A percentile compares a stretch with the other conserved stretches of the same genome.
phyloP scores from a whole-genome alignment of 2,329 filamentous ascomycete genomes.

The Drechslerella stenobrocha region DNA sequence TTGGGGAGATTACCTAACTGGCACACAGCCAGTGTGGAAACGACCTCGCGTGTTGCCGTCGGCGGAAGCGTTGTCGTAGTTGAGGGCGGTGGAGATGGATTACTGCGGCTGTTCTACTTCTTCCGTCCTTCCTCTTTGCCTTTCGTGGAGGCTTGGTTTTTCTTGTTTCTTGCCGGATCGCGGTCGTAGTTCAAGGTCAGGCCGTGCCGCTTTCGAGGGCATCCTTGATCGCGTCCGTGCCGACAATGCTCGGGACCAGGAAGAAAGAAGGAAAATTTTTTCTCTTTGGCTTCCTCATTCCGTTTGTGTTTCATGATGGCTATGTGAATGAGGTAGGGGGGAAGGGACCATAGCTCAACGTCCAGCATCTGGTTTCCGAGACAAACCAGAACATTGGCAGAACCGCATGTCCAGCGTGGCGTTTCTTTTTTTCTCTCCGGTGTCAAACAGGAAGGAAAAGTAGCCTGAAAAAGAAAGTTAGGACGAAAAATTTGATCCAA shows the following conservation, averaged over 20 bases:
- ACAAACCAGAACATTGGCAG: no score
- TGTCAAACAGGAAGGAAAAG: slow-evolving; percentile 44
- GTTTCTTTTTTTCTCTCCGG: slow-evolving; percentile 14
- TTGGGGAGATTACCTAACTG: no score
- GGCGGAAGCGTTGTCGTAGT: slow-evolving; percentile 25
- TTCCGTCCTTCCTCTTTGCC: slow-evolving; percentile 5
- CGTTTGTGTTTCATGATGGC: slow-evolving; percentile 4
- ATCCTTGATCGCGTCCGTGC: slow-evolving; percentile 3
- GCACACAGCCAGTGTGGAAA: no score
- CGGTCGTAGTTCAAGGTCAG: not conserved
- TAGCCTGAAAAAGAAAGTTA: slow-evolving; percentile 38
- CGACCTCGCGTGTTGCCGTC: no score
- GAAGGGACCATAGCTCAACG: not conserved
- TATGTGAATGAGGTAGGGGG: not conserved
- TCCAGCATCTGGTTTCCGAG: no score
- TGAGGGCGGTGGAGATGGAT: no score
- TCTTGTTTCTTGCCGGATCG: not conserved
- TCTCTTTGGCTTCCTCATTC: not conserved
- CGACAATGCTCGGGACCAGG: not conserved
- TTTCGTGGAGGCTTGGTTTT: slow-evolving; percentile 2
- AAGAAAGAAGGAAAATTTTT: not conserved
- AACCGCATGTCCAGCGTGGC: not conserved
- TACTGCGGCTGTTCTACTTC: no score
- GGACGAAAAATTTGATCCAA: slow-evolving; percentile 30
- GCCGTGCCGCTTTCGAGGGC: not conserved